Conservation (phyloP, 2,329 filamentous ascomycete species). For the Talaromyces funiculosus region DNA sequence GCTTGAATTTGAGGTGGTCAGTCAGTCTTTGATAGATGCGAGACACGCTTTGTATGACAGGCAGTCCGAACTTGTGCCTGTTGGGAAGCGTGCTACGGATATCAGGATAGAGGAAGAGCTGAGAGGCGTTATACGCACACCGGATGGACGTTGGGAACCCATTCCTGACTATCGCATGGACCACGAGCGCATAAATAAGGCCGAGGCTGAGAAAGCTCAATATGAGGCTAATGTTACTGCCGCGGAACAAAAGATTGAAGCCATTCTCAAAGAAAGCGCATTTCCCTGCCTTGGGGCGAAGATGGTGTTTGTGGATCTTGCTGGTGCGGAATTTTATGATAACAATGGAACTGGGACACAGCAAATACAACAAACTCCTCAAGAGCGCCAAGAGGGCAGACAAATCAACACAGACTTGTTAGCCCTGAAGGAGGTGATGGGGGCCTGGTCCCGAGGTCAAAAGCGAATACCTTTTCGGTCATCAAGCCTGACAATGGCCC, state of each 20-base stretch:
- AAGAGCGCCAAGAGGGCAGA: conserved; percentile 38
- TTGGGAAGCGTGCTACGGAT: conserved; percentile 40
- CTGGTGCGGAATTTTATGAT: conserved; percentile 41
- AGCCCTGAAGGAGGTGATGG: conserved; percentile 44
- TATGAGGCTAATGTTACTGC: conserved; percentile 30
- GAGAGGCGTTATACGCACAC: conserved; percentile 23
- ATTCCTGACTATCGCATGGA: conserved; percentile 34
- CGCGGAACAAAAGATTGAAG: conserved; percentile 30
- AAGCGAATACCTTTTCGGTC: conserved; percentile 38
- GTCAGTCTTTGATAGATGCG: conserved; percentile 29
- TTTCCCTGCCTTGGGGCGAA: conserved; percentile 36
- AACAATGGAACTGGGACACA: conserved; percentile 22
- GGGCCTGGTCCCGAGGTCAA: conserved; percentile 33
- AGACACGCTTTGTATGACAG: conserved; percentile 37
- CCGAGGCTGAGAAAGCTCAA: conserved; percentile 34
- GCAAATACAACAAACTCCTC: conserved; percentile 20
- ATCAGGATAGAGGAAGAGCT: conserved; percentile 36
- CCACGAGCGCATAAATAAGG: conserved; percentile 36
- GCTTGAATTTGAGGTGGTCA: conserved; percentile 41
- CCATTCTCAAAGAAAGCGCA: conserved; percentile 19
- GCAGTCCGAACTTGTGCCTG: conserved; percentile 42
- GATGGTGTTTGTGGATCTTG: conserved; percentile 44
- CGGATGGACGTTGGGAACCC: conserved; percentile 29
- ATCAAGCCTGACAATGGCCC: conserved; percentile 41
- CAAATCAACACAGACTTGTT: conserved; percentile 45